phyloP scores from a whole-genome alignment of 2,329 filamentous ascomycete genomes.

The Trichoderma atroviride region DNA sequence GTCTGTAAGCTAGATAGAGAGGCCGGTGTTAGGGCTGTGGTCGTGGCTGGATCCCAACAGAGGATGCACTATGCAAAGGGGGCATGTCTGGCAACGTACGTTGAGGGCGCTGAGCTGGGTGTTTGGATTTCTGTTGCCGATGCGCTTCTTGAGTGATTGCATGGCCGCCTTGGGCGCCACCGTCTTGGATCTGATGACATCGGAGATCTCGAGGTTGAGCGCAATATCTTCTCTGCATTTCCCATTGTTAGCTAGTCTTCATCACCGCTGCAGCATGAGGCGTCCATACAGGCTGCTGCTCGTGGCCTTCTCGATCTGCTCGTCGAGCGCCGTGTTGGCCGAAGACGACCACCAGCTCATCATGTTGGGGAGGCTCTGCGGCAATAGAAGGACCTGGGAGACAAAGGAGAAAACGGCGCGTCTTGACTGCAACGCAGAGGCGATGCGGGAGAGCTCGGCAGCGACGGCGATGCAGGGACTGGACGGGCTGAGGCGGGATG shows the following conservation, averaged over 20 bases:
- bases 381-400: background rate
- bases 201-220: slow-evolving; percentile 96
- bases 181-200: slow-evolving; percentile 95
- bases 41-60: background rate
- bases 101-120: slow-evolving; percentile 93
- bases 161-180: slow-evolving; percentile 98
- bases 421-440: background rate
- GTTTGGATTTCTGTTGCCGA: slow-evolving; percentile 98
- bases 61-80: background rate
- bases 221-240: slow-evolving; percentile 83
- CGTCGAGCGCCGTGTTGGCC: slow-evolving; percentile 86
- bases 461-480: slow-evolving; percentile 13
- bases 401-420: background rate
- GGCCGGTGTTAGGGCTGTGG: background rate
- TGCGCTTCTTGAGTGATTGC: slow-evolving; percentile 89
- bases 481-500: slow-evolving; percentile 12
- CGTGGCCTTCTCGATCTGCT: slow-evolving; percentile 95
- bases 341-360: slow-evolving; percentile 98
- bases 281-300: slow-evolving; percentile 80
- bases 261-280: background rate
- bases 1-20: slow-evolving; percentile 74
- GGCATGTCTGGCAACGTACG: slow-evolving; percentile 51
- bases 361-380: slow-evolving; percentile 45
- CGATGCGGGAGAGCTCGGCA: slow-evolving; percentile 12
- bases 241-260: background rate